Evolutionary conservation across 1,139 yeast species (phyloP).

Genomic region (Saccharomyces pastorianus): DNA sequence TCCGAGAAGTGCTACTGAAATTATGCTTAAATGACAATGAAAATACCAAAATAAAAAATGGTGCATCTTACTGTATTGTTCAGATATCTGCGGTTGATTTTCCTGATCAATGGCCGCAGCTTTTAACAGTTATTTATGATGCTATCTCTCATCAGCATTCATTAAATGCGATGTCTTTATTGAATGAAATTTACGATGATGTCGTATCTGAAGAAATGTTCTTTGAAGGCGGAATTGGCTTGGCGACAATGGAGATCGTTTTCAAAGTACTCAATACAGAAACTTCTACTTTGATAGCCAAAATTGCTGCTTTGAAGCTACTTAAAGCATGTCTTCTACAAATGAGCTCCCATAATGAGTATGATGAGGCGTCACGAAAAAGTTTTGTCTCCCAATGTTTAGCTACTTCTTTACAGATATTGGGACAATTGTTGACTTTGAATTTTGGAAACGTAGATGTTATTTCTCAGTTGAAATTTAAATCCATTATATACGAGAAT

Average conservation of each 20-base stretch:
- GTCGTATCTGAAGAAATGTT: slow-evolving; percentile 80
- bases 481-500: slow-evolving; percentile 26
- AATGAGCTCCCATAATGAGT: slow-evolving; percentile 47
- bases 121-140: slow-evolving; percentile 44
- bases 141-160: slow-evolving; percentile 35
- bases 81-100: slow-evolving; percentile 85
- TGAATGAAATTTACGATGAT: slow-evolving; percentile 79
- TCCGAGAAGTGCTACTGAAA: slow-evolving; percentile 43
- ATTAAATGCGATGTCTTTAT: slow-evolving; percentile 60
- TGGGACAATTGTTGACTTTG: slow-evolving; percentile 13
- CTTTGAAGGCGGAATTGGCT: slow-evolving; percentile 64
- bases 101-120: slow-evolving; percentile 92
- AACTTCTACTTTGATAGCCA: slow-evolving; percentile 35
- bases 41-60: slow-evolving; percentile 55
- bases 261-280: slow-evolving; percentile 35
- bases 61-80: slow-evolving; percentile 67
- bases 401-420: slow-evolving; percentile 12
- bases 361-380: slow-evolving; percentile 15
- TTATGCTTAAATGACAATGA: slow-evolving; percentile 42
- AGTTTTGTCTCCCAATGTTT: slow-evolving; percentile 10
- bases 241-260: slow-evolving; percentile 42
- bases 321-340: slow-evolving; percentile 47
- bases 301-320: slow-evolving; percentile 43
- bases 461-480: slow-evolving; percentile 9
- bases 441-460: slow-evolving; percentile 4